Base-by-base conservation (phyloP, 1,284 basidiomycete species). In the Sanghuangporus sanghuang region DNA sequence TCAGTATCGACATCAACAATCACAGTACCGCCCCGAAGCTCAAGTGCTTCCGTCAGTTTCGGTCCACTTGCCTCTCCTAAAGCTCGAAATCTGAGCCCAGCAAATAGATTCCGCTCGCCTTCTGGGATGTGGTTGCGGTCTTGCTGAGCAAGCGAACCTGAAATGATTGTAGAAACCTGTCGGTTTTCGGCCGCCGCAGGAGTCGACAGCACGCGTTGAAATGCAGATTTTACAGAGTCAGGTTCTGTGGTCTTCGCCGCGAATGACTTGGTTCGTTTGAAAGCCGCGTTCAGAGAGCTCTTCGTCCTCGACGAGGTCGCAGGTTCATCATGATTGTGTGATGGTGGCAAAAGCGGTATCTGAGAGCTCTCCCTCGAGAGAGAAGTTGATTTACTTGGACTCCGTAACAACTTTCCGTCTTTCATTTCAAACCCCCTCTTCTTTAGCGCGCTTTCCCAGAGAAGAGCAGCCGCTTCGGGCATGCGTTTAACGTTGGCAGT, bases 371-470 rank as follows among this genome's bases (percentile, higher is more conserved):
- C 42, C 12, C 9, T 21, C 2, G 42, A 23, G 16, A 18, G 21
- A 39, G 35, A 57, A 9, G 6, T 75, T 0, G 73, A 73, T 72
- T 85, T 85, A 1, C 80, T 78, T 2, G 83, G 82, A 65, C 81
- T 85, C 35, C 81, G 79, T 6, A 86, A 69, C 62, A 89, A 77
- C 64, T 81, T 78, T 14, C 85, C 82, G 12, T 76, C 76, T 9
- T 79, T 74, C 53, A 89, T 73, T 64, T 83, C 80, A 71, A 85
- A 89, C 8, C 88, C 89, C 18, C 88, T 80, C 42, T 79, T 76
- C 63, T 82, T 81, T 42, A 91, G 79, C 16, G 91, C 80, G 66
- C 79, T 80, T 54, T 81, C 78, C 89, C 89, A 90, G 6, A 91
- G 78, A 63, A 84, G 81, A 23, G 87, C 77, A 5, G 85, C 86